Conservation (phyloP, 2,329 filamentous ascomycete genomes). For the Fusarium mundagurra region DNA sequence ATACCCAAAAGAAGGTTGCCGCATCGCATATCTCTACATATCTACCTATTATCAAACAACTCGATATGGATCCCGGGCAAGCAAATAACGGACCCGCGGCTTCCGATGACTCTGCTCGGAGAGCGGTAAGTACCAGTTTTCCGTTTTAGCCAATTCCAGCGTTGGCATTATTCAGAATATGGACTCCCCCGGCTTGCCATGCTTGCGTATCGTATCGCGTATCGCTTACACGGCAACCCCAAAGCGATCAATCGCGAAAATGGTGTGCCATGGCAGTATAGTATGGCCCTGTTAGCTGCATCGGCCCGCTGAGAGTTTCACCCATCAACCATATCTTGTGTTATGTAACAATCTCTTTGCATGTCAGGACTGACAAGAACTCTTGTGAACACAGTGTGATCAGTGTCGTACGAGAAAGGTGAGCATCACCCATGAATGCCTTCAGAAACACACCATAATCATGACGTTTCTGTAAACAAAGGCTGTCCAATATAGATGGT, state of each 20-base stretch:
- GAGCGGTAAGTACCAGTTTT: slow-evolving; percentile 49
- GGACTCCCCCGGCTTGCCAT: neutral
- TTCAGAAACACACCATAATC: slow-evolving; percentile 6
- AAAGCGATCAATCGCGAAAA: neutral
- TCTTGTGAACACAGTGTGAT: slow-evolving; percentile 51
- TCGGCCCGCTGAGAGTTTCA: neutral
- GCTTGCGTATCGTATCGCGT: neutral
- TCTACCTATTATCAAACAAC: neutral
- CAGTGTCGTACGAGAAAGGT: slow-evolving; percentile 57
- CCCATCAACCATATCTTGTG: neutral
- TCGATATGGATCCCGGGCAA: slow-evolving; percentile 31
- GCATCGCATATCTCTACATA: neutral
- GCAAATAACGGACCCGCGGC: slow-evolving; percentile 43
- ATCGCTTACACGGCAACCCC: neutral
- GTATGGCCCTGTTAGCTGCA: neutral
- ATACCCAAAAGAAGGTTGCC: neutral
- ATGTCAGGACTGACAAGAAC: slow-evolving; percentile 3
- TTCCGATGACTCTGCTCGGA: slow-evolving; percentile 49
- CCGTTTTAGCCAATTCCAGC: slow-evolving; percentile 8
- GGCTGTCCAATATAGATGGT: neutral
- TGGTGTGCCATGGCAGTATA: neutral
- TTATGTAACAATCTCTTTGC: neutral
- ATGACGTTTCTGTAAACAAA: neutral
- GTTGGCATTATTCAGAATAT: neutral
- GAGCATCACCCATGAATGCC: slow-evolving; percentile 30